Base-by-base conservation (phyloP, 2,329 filamentous ascomycete species). In the Cadophora sp. region DNA sequence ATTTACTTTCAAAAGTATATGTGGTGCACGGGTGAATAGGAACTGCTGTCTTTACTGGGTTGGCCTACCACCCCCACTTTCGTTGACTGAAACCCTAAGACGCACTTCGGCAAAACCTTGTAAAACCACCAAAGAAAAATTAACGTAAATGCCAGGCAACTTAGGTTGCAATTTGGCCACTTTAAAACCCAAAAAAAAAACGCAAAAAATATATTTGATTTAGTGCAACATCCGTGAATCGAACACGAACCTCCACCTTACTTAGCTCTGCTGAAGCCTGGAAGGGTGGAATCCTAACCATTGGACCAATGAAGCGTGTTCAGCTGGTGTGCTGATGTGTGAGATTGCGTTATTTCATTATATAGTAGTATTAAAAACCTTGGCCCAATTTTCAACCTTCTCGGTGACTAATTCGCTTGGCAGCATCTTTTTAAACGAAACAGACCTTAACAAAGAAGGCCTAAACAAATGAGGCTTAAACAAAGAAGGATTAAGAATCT, bases 161-260 rank as follows among this genome's bases (percentile, higher is more conserved):
- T 30, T 30, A 6, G 6, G 27, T 4, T 4, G 3, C 27, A 30
- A 30, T 6, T 30, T 30, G 27, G 3, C 27, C 27, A 30, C 27
- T 30, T n/a, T n/a, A n/a, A n/a, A n/a, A n/a, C n/a, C 6, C 9
- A 7, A 33, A 6, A 33, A 53, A 36, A 39, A 41, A 58, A 47
- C 22, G 24, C 47, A 65, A 50, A 36, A 50, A 30, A 33, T 24
- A 53, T 59, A 50, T 66, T 7, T 5, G 13, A 3, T 24, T 30
- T n/a, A n/a, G 27, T 51, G 70, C 70, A 71, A 71, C 70, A 43
- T 61, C 70, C 70, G 71, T 73, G 70, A 73, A 72, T 73, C 69
- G 70, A 73, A 72, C 70, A 73, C 71, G 70, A 71, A 72, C 71
- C 71, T 73, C 70, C 71, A 72, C 70, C 71, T 73, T 22, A 39